These are phyloP conservation scores for Phaeomoniella chlamydospora DNA, from an alignment of 2,329 filamentous ascomycete species.

Conservation along the genomic window DNA sequence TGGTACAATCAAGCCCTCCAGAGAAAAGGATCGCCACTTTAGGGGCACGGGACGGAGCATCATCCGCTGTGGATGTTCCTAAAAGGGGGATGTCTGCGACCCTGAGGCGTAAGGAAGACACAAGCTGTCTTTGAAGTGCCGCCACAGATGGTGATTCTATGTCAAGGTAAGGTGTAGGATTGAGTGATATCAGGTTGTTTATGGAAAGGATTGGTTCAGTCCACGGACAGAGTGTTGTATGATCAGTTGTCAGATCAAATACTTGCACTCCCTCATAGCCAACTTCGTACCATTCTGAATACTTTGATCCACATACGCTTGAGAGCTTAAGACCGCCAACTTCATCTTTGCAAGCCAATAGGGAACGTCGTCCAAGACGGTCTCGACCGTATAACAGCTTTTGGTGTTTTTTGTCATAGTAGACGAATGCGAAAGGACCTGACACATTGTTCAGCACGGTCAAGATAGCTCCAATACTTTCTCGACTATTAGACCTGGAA, in stretches of 20 bases:
- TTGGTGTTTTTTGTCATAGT: slow-evolving; percentile 48
- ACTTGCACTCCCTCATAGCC: slow-evolving; percentile 71
- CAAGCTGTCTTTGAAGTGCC: slow-evolving; percentile 5
- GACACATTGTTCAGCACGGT: slow-evolving; percentile 46
- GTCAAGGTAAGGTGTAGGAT: slow-evolving; percentile 2
- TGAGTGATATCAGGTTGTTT: slow-evolving; percentile 4
- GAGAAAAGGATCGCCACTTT: slow-evolving; percentile 75
- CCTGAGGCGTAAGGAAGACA: slow-evolving; percentile 7
- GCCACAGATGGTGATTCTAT: slow-evolving; percentile 3
- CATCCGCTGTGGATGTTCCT: not conserved
- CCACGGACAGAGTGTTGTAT: not conserved
- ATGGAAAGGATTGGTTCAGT: not conserved
- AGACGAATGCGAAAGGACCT: slow-evolving; percentile 85
- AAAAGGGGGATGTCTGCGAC: slow-evolving; percentile 8
- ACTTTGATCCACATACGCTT: slow-evolving; percentile 45
- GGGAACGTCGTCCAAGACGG: slow-evolving; percentile 70
- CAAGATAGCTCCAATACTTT: slow-evolving; percentile 23
- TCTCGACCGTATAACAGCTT: slow-evolving; percentile 74
- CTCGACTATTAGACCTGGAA: slow-evolving; percentile 7
- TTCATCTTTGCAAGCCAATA: slow-evolving; percentile 44
- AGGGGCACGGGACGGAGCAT: slow-evolving; percentile 10
- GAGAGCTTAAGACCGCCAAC: slow-evolving; percentile 43
- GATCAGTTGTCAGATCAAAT: slow-evolving; percentile 34
- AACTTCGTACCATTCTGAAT: slow-evolving; percentile 58
- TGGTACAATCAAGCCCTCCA: slow-evolving; percentile 82